Base-by-base conservation (phyloP, 1,284 basidiomycete genomes). In the Rhodotorula sp. region DNA sequence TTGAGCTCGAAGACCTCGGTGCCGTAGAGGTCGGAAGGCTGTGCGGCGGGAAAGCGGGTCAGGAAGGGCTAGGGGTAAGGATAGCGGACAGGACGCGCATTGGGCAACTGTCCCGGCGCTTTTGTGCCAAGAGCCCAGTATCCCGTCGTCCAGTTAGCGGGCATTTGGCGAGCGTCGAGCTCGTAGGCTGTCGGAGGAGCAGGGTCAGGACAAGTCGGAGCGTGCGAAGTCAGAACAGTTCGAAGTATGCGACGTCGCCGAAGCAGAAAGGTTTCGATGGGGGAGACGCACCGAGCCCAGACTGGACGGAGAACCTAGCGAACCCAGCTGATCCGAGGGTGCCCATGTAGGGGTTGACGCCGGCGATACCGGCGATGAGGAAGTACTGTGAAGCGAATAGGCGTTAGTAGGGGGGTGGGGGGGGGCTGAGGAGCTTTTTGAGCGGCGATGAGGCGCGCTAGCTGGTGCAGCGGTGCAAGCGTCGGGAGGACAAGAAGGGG, bases 1-100 rank as follows among this genome's bases (percentile, higher is more conserved):
- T 85, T 85, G 64, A 85, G 76, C 76, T 84, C 83, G 74, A 82
- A 85, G 15, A 85, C 64, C 77, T 85, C 84, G 20, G 83, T 84
- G 34, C 84, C 84, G 73, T 85, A 84, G 48, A 83, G 76, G 40
- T 72, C 71, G 16, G 68, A 67, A 24, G 46, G 28, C 67, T 56
- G 40, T 9, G n/a, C 10, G 40, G 18, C 9, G 48, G 13, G 28
- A 4, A 20, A 7, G 9, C 0, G 8, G 8, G 62, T 59, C 44
- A 66, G 57, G 20, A 44, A 16, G 7, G n/a, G 8, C 24, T 6
- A 2, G 6, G 2, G 9, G 18, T 1, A n/a, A 34, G 28, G 8
- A 9, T 11, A 62, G 40, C 6, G 52, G 13, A 16, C 5, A 26
- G 13, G 22, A n/a, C 24, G 40, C 22, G 52, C 57, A 2, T 47